phyloP scores from a whole-genome alignment of 441 rosid species.

The Euphorbia schlechtendalii region DNA sequence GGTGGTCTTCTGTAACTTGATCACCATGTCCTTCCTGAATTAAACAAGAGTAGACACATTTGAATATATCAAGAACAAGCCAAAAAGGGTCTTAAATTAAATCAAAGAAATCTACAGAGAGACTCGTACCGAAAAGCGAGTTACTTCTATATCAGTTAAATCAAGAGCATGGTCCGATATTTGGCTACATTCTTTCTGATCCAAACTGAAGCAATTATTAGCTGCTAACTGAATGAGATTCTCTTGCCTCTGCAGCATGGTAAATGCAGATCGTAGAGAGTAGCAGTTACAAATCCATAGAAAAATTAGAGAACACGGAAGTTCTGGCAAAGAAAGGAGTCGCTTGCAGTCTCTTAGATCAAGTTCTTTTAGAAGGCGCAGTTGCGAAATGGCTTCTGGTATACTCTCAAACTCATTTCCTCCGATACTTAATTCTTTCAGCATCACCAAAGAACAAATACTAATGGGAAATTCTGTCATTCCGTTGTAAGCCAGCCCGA shows the following conservation, averaged over 20 bases:
- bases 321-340: constrained; percentile 2
- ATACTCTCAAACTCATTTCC: constrained; percentile 6
- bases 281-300: neutral
- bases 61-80: neutral
- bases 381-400: neutral
- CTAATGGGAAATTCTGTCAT: neutral
- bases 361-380: neutral
- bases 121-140: neutral
- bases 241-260: neutral
- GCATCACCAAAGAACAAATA: neutral
- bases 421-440: neutral
- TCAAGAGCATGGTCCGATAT: neutral
- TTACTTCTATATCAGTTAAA: neutral
- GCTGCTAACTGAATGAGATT: neutral
- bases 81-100: no score
- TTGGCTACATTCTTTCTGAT: neutral
- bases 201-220: neutral
- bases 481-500: neutral
- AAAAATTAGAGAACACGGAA: neutral
- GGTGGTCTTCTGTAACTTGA: neutral
- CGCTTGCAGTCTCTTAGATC: neutral
- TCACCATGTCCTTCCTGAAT: neutral
- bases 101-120: no score
- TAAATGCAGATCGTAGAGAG: neutral
- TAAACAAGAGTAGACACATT: neutral